Conservation (phyloP, 305 asterid species). For the Fraxinus nigra region DNA sequence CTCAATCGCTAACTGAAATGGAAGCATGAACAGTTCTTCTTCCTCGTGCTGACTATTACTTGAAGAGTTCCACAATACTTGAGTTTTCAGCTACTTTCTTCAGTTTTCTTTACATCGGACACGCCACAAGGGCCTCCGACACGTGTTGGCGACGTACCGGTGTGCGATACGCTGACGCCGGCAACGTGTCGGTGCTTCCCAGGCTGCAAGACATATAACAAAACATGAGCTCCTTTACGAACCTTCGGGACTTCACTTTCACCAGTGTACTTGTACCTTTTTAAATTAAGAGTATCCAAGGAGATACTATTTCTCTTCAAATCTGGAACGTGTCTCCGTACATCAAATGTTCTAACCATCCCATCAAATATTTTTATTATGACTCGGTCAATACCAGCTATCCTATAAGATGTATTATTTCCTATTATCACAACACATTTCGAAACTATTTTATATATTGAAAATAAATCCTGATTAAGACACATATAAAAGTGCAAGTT, state of each 20-base stretch:
- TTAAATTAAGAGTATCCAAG: neutral
- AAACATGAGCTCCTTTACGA: neutral
- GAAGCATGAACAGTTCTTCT: too few species aligned
- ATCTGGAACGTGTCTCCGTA: neutral
- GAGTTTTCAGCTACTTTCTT: too few species aligned
- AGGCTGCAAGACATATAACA: neutral
- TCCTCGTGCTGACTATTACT: too few species aligned
- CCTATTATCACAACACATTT: neutral
- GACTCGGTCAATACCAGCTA: neutral
- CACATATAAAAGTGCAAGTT: neutral
- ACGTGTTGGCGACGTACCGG: too few species aligned
- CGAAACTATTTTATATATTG: neutral
- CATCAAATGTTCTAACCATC: neutral
- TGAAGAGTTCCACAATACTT: too few species aligned
- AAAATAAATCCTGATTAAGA: neutral
- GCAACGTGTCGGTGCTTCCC: too few species aligned
- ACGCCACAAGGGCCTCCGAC: too few species aligned
- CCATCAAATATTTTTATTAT: neutral
- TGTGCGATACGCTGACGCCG: too few species aligned
- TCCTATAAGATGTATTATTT: neutral
- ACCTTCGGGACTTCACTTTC: neutral
- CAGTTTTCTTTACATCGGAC: too few species aligned
- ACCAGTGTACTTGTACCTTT: neutral
- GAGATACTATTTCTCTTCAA: neutral
- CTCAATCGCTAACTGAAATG: too few species aligned